Conservation (phyloP, 1,284 basidiomycete species). For the Heterobasidion parviporum region DNA sequence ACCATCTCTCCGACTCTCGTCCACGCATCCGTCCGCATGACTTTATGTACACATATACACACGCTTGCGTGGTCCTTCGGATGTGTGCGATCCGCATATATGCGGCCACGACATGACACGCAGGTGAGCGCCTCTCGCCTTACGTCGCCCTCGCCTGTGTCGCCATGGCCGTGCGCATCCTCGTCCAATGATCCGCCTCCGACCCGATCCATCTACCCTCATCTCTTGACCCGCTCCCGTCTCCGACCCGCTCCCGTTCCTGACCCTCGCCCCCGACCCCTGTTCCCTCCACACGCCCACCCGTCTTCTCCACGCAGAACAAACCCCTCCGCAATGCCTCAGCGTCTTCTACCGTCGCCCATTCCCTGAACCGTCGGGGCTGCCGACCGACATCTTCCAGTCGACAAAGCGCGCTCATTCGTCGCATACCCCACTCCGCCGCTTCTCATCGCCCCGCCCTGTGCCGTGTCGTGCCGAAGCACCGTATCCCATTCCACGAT, state of each 20-base stretch:
- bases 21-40: background rate
- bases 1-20: background rate
- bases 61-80: background rate
- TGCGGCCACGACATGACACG: background rate
- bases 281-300: background rate
- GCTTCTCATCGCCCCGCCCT: too few relatives aligned
- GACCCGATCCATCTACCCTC: background rate
- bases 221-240: background rate
- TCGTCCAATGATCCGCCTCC: constrained; percentile 18
- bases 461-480: too few relatives aligned
- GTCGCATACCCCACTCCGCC: too few relatives aligned
- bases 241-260: too few relatives aligned
- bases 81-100: background rate
- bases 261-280: background rate
- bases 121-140: constrained; percentile 59
- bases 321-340: too few relatives aligned
- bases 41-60: background rate
- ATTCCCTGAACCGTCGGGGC: too few relatives aligned
- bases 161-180: constrained; percentile 29
- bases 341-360: too few relatives aligned
- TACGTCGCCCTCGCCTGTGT: constrained; percentile 63
- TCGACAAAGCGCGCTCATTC: too few relatives aligned
- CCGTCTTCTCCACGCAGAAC: too few relatives aligned
- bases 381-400: too few relatives aligned
- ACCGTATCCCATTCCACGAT: too few relatives aligned